Base-by-base conservation (phyloP, 768 basidiomycete genomes). In the Phlegmacium glaucopus region DNA sequence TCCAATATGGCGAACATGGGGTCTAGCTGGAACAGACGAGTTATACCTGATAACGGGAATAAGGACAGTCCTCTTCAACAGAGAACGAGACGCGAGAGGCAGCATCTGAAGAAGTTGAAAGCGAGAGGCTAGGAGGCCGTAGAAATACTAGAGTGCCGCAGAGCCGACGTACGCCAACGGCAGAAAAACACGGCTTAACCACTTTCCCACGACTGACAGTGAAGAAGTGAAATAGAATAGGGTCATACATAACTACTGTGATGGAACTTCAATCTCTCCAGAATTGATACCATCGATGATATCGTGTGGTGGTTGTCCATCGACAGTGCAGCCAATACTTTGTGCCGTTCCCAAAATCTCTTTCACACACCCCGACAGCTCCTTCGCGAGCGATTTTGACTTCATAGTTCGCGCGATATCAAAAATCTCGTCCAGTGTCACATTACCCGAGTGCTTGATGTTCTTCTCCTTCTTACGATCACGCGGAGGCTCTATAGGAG, bases 401-500 rank as follows among this genome's bases (percentile, higher is more conserved):
- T 80, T 87, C 94, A 99, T 95, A 54, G 84, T 95, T 68, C 96
- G 89, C 56, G 95, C 94, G 68, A 97, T 94, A 56, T 93, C 87
- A 65, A 90, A 71, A 63, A 99, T 93, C 69, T 96, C 92, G 62
- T 95, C 93, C 47, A 97, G 77, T 47, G 93, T 63, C 56, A 99
- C 79, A 77, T 97, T 98, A 51, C 96, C 96, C 53, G 72, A 72
- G 80, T 98, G 96, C 72, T 97, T 97, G 77, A 99, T 96, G 81
- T 98, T 99, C 81, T 99, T 99, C 82, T 99, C 95, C 85, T 99
- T 99, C 75, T 99, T 99, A 56, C 96, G 87, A 76, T 99, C 96
- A 63, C 96, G 92, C 59, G 94, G 93, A 55, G 96, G 94, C 78
- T 98, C 95, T 95, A 66, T 4, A 61, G 13, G 27, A 37, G 36